phyloP scores from a whole-genome alignment of 192 early-diverging fungal species.

The Glomus cerebriforme region DNA sequence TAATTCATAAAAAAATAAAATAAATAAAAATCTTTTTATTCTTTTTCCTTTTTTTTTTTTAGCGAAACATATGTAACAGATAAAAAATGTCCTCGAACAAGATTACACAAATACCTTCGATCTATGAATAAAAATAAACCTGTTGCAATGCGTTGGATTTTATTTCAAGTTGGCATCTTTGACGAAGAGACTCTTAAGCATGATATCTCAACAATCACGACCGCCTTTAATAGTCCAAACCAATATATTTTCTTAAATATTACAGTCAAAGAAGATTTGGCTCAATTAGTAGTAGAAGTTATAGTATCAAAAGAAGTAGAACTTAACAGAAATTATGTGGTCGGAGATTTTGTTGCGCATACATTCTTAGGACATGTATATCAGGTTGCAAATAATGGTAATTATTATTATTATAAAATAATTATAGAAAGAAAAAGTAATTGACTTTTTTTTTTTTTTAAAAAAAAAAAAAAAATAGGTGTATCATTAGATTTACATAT shows the following conservation, averaged over 20 bases:
- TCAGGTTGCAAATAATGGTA: constrained; percentile 13
- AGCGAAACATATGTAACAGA: background rate
- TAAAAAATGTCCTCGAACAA: constrained; percentile 9
- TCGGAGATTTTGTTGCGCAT: constrained; percentile 15
- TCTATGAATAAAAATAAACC: background rate
- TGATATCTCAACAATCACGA: constrained; percentile 15
- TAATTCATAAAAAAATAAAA: background rate
- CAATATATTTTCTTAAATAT: constrained; percentile 14
- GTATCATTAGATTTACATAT: background rate
- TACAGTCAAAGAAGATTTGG: constrained; percentile 15
- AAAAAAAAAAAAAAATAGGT: background rate
- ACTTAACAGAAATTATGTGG: constrained; percentile 16
- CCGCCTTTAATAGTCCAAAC: constrained; percentile 9
- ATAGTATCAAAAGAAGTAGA: background rate
- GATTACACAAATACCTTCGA: background rate
- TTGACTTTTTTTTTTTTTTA: background rate
- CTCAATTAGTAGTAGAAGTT: background rate
- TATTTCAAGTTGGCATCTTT: constrained; percentile 21
- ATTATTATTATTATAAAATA: background rate
- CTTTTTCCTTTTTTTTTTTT: too few species aligned
- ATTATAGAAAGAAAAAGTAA: too few species aligned
- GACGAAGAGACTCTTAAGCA: constrained; percentile 2
- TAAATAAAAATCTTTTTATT: background rate
- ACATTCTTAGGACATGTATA: background rate
- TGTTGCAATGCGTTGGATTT: background rate